Percentiles rank a stretch among this genome's conserved stretches.
These are phyloP conservation scores for Tolypocladium amazonense DNA, from an alignment of 2,329 filamentous ascomycete species.

Conservation along the genomic window DNA sequence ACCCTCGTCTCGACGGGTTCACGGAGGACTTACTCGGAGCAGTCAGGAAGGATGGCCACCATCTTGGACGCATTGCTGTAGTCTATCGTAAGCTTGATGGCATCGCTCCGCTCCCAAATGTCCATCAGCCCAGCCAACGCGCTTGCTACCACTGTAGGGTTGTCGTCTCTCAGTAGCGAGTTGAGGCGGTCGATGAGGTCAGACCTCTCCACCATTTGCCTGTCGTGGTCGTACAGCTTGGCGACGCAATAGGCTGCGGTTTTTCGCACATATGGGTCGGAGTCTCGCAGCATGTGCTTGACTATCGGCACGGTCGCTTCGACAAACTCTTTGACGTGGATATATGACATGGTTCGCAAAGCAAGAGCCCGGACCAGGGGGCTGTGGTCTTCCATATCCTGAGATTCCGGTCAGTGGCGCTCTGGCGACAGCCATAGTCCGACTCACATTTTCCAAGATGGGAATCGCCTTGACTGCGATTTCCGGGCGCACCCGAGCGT, in stretches of 20 bases:
- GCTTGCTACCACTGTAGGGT: conserved; percentile 93
- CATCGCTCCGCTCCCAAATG: conserved; percentile 96
- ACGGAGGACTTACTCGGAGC: conserved; percentile 67
- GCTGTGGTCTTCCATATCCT: conserved; percentile 92
- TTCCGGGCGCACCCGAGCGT: conserved; percentile 87
- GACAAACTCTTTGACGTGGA: conserved; percentile 93
- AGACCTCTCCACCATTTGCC: conserved; percentile 76
- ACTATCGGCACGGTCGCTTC: conserved; percentile 79
- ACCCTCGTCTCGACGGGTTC: not conserved
- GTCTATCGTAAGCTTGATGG: conserved; percentile 96
- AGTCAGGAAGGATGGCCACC: conserved; percentile 90
- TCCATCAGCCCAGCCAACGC: conserved; percentile 87
- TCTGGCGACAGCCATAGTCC: not conserved
- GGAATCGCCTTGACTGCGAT: conserved; percentile 88
- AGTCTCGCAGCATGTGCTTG: conserved; percentile 71
- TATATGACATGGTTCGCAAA: conserved; percentile 90
- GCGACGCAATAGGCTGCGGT: conserved; percentile 94
- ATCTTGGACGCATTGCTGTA: conserved; percentile 97
- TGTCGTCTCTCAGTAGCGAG: conserved; percentile 82
- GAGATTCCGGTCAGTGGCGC: conserved; percentile 6
- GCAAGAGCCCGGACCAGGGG: conserved; percentile 87
- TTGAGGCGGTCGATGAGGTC: conserved; percentile 91
- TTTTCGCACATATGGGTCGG: conserved; percentile 94
- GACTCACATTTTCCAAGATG: conserved; percentile 64
- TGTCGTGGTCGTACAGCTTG: conserved; percentile 95